These are phyloP conservation scores for Calocybe gangraenosa DNA, from an alignment of 768 basidiomycete species.

Conservation along the genomic window DNA sequence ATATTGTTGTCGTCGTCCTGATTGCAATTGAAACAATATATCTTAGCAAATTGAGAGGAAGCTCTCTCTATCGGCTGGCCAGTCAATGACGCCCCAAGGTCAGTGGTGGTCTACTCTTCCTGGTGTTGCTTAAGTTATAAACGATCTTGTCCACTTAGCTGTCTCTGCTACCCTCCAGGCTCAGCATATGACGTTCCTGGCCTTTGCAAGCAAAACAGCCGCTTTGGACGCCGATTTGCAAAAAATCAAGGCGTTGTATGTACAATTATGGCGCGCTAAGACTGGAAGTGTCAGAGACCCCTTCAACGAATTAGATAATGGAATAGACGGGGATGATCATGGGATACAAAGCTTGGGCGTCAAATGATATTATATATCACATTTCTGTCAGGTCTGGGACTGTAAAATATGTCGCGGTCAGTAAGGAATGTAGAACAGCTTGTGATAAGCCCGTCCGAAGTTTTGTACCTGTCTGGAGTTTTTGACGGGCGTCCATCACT, in stretches of 20 bases:
- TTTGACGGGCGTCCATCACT: constrained; percentile 8
- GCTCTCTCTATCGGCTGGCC: constrained; percentile 59
- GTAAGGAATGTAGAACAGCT: not conserved
- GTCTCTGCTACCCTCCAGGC: constrained; percentile 76
- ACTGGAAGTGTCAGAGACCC: constrained; percentile 84
- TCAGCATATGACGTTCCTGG: constrained; percentile 73
- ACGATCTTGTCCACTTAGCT: constrained; percentile 25
- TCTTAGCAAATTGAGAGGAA: constrained; percentile 80
- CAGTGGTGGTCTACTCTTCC: constrained; percentile 9
- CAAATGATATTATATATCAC: constrained; percentile 17
- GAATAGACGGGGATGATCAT: constrained; percentile 31
- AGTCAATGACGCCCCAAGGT: constrained; percentile 79
- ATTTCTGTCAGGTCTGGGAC: not conserved
- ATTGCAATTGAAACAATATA: not conserved
- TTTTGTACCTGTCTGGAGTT: too few relatives aligned
- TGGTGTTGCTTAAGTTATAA: constrained; percentile 2
- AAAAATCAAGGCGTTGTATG: constrained; percentile 71
- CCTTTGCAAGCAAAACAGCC: constrained; percentile 75
- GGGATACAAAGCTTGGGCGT: constrained; percentile 40
- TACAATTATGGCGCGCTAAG: constrained; percentile 73
- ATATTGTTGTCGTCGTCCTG: too few relatives aligned
- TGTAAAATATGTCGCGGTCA: not conserved
- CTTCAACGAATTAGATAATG: constrained; percentile 50
- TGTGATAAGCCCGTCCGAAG: not conserved
- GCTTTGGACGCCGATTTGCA: constrained; percentile 70